Evolutionary conservation across 2,329 filamentous ascomycete genomes (phyloP).

Genomic region (Xylaria sp.): DNA sequence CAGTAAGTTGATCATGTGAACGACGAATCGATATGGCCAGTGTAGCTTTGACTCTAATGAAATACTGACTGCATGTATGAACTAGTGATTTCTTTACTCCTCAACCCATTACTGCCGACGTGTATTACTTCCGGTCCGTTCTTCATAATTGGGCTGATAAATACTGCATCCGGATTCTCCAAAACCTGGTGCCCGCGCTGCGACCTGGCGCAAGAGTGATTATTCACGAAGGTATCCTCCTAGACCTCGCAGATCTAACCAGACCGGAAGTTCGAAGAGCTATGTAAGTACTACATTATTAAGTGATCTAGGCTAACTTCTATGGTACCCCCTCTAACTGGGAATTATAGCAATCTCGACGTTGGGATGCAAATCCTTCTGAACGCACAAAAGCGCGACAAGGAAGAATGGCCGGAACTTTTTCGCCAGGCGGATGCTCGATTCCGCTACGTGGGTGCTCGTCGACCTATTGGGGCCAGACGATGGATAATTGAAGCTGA

Average conservation of each 20-base stretch:
- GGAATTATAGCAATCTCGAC: no score
- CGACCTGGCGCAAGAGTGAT: conserved; percentile 38
- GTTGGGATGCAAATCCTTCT: conserved; percentile 41
- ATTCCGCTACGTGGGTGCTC: conserved; percentile 39
- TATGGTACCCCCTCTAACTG: no score
- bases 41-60: no score
- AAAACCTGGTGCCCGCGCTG: no score
- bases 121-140: conserved; percentile 46
- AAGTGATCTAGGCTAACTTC: conserved; percentile 28
- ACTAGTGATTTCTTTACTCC: conserved; percentile 41
- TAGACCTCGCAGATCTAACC: conserved; percentile 27
- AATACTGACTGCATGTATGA: no score
- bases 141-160: conserved; percentile 49
- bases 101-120: conserved; percentile 36
- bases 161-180: conserved; percentile 45
- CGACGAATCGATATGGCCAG: no score
- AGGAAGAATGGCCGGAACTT: conserved; percentile 40
- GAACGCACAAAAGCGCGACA: conserved; percentile 41
- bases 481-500: conserved; percentile 43
- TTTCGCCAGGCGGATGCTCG: conserved; percentile 36
- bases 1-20: conserved; percentile 36
- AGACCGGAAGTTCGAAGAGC: conserved; percentile 38
- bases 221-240: conserved; percentile 40
- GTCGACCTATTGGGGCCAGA: conserved; percentile 31
- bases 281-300: conserved; percentile 34